Base-by-base conservation (phyloP, 2,329 filamentous ascomycete species). In the Ophiosphaerella korrae region DNA sequence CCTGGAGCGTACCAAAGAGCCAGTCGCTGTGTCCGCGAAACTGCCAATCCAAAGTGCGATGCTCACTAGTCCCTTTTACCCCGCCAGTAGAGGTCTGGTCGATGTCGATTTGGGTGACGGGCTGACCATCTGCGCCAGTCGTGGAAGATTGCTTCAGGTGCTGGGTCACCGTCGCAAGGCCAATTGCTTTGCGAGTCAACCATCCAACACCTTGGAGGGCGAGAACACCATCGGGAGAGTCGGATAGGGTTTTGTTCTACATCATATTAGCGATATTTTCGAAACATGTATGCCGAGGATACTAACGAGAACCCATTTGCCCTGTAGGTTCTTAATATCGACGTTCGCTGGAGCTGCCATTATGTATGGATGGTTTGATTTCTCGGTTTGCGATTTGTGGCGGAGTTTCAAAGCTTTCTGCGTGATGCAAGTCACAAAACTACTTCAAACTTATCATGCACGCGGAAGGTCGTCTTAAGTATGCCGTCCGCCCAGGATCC, bases 171-270 rank as follows among this genome's bases (percentile, higher is more conserved):
- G 85, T 88, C 29, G 90, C 88, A 29, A 86, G 72, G 61, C 79
- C 74, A 71, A 95, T 84, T 53, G 83, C 84, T 77, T 88, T 92
- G 75, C 90, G 89, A 42, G 82, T 81, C 43, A 92, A 63, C 83
- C 84, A 93, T 49, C 74, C 70, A 35, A 81, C 65, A 58, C 74
- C 74, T 65, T 80, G 78, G 61, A 93, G 81, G 42, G 81, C 69
- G 51, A 96, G 85, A 55, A 88, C 83, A 1, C 85, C 78, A 53
- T 92, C 88, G 41, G 85, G 77, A 58, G 81, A 76, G 73, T 88
- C 86, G 52, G 89, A 92, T 61, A 92, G 79, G 55, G 78, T 75
- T 71, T 89, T 88, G 82, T 94, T 92, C 90, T 93, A 67, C 2
- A 14, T 12, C 4, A 26, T 33, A 41, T 55, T 36, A 52, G 42